Evolutionary conservation across 2,329 filamentous ascomycete species (phyloP).

Genomic region (Aplosporella prunicola): DNA sequence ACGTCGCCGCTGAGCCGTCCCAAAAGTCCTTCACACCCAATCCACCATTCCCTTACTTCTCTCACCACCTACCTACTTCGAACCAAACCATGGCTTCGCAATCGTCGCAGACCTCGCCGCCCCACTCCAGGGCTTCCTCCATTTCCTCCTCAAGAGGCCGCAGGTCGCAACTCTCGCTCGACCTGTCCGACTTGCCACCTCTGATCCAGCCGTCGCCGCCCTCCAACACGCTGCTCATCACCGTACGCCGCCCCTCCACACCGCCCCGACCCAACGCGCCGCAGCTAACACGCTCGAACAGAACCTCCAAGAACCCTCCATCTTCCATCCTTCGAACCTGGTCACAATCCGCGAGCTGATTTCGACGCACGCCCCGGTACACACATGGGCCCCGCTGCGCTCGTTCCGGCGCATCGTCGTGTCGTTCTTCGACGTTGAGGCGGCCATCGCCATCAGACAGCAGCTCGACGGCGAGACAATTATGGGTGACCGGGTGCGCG

Average conservation of each 20-base stretch:
- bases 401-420: slow-evolving; percentile 75
- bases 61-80: background rate
- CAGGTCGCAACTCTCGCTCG: slow-evolving; percentile 51
- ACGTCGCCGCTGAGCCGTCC: background rate
- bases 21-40: no score
- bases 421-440: slow-evolving; percentile 62
- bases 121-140: slow-evolving; percentile 15
- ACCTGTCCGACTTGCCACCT: slow-evolving; percentile 63
- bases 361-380: slow-evolving; percentile 57
- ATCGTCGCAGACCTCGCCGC: slow-evolving; percentile 5
- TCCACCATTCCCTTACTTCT: background rate
- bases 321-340: slow-evolving; percentile 67
- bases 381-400: slow-evolving; percentile 71
- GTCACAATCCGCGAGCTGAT: slow-evolving; percentile 65
- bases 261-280: background rate
- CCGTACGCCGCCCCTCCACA: slow-evolving; percentile 30
- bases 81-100: slow-evolving; percentile 15
- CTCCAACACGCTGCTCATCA: slow-evolving; percentile 77
- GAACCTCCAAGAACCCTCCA: slow-evolving; percentile 62
- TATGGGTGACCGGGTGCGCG: slow-evolving; percentile 48
- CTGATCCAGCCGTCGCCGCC: slow-evolving; percentile 62
- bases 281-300: slow-evolving; percentile 17
- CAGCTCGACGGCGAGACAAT: slow-evolving; percentile 66
- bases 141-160: slow-evolving; percentile 18
- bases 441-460: slow-evolving; percentile 61